These are phyloP conservation scores for Sphaerulina vaccinii DNA, from an alignment of 2,329 filamentous ascomycete genomes.

Conservation along the genomic window DNA sequence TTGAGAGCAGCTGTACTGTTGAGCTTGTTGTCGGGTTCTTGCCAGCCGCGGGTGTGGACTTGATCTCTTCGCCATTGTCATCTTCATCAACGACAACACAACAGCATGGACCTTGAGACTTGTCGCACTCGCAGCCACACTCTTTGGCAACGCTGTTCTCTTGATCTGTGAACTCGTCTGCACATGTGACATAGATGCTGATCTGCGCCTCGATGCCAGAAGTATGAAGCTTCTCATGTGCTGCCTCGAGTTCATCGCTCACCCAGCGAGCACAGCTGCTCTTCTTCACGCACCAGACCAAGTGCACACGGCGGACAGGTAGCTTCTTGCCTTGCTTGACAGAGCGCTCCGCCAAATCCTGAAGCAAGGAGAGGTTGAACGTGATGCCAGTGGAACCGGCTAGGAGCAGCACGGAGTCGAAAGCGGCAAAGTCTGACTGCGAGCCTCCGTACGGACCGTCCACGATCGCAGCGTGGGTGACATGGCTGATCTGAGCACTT, in stretches of 20 bases:
- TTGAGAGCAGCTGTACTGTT: neutral
- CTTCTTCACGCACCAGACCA: constrained; percentile 32
- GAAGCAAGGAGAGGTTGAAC: constrained; percentile 30
- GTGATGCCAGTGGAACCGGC: constrained; percentile 33
- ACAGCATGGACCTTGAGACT: constrained; percentile 29
- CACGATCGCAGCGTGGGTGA: constrained; percentile 24
- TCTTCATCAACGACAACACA: constrained; percentile 23
- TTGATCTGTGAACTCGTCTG: constrained; percentile 26
- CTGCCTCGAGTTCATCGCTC: constrained; percentile 23
- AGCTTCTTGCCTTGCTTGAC: constrained; percentile 19
- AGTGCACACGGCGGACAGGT: constrained; percentile 25
- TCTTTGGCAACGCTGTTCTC: constrained; percentile 17
- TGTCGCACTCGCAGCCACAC: constrained; percentile 30
- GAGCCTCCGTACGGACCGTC: constrained; percentile 31
- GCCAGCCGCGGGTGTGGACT: neutral
- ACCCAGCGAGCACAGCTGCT: constrained; percentile 26
- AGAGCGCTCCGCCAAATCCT: constrained; percentile 29
- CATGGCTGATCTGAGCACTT: constrained; percentile 17
- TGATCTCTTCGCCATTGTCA: constrained; percentile 16
- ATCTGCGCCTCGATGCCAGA: constrained; percentile 26
- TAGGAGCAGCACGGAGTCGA: constrained; percentile 31
- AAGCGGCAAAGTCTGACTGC: constrained; percentile 29
- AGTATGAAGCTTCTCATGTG: constrained; percentile 20
- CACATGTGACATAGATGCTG: constrained; percentile 30
- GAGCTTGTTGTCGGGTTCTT: neutral